Percentiles rank a stretch among this genome's conserved stretches.
Conservation (phyloP, 108 stramenopile species). For the Skeletonema grethae region DNA sequence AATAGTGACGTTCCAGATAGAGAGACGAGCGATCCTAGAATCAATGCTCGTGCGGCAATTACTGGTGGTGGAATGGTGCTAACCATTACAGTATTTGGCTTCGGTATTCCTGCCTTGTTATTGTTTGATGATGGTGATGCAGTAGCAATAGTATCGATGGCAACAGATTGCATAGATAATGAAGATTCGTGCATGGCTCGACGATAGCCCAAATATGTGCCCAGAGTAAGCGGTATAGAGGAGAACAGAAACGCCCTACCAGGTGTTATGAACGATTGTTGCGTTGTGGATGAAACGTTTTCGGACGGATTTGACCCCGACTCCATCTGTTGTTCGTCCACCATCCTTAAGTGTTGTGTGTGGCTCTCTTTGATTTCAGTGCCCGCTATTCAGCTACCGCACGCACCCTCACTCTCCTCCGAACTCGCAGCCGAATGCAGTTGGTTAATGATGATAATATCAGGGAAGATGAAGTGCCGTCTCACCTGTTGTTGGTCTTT, state of each 20-base stretch:
- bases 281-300: not conserved
- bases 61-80: conserved; percentile 26
- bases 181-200: conserved; percentile 23
- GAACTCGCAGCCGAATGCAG: too few species aligned
- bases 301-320: not conserved
- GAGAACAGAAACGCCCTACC: conserved; percentile 27
- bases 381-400: too few species aligned
- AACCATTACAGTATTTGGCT: conserved; percentile 4
- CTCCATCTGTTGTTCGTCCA: not conserved
- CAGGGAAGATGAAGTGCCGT: too few species aligned
- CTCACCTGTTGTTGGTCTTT: too few species aligned
- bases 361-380: too few species aligned
- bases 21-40: conserved; percentile 43
- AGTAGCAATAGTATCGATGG: conserved; percentile 6
- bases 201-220: conserved; percentile 35
- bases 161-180: conserved; percentile 11
- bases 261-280: conserved; percentile 13
- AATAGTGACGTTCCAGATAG: conserved; percentile 42
- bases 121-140: not conserved
- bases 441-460: not conserved
- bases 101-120: not conserved
- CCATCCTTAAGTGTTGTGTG: not conserved
- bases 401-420: too few species aligned
- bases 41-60: conserved; percentile 40
- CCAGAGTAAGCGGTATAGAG: conserved; percentile 28